Evolutionary conservation across 164 flowering plant genomes (phyloP), one percentile per base, ranked within the genome.

Genomic region (Liquidambar formosana): DNA sequence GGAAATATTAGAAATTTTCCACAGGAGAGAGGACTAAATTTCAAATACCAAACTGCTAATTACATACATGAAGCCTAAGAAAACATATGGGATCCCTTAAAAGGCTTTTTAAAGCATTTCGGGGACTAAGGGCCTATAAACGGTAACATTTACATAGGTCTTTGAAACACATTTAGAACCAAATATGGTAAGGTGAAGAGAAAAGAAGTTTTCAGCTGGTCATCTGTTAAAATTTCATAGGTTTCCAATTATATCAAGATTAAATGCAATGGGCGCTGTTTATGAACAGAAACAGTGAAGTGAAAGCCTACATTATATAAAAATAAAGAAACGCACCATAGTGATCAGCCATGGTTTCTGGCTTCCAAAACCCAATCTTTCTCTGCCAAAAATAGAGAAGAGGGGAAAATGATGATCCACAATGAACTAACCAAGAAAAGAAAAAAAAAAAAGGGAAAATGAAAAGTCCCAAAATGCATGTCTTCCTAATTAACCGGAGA

Each of bases 341-440:
- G 45, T 72, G 76, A 66, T 77, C 71, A 58, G 73, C 53, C 73
- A 69, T 54, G 22, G 73, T 65, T 58, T 83, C 86, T 22, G 80
- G 65, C 73, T 84, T 88, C 89, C 87, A 83, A 52, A 85, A 82
- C 18, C 89, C 91, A 67, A 81, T 69, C 61, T 84, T 86, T 71
- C 87, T 82, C 95, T 84, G 89, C 70, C 61, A 75, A 79, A 57
- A 2, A 27, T 6, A 38, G 12, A 48, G 25, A 43, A 43, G 18
- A 53, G 16, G n/a, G n/a, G 33, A 38, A 18, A 26, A n/a, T n/a
- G 25, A 63, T 49, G 43, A 66, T 49, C 61, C n/a, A 14, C 28
- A n/a, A 22, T 19, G 23, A 64, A 64, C 8, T 52, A 58, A 57
- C 51, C 6, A 23, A 58, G 19, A 12, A 57, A 12, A 14, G 26